Conservation (phyloP, 2,329 filamentous ascomycete species). For the Apiospora sp. region DNA sequence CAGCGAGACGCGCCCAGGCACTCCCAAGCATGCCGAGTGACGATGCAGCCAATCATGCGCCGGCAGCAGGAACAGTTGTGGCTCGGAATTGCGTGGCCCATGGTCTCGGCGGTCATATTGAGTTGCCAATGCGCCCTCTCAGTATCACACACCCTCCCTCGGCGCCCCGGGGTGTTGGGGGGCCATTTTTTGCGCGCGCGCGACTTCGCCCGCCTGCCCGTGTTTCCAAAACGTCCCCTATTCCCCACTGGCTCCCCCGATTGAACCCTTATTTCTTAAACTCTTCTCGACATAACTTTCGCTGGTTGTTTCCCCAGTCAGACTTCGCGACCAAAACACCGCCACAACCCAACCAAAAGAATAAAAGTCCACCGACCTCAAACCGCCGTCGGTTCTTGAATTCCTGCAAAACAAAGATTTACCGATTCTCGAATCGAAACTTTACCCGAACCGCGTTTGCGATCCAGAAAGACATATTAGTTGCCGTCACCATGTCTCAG, state of each 20-base stretch:
- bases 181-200: neutral
- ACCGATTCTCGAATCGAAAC: neutral
- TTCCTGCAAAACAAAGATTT: neutral
- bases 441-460: neutral
- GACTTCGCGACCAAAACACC: slow-evolving; percentile 5
- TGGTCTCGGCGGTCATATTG: slow-evolving; percentile 19
- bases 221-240: neutral
- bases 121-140: neutral
- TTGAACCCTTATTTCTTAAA: slow-evolving; percentile 9
- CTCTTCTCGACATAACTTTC: neutral
- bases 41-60: slow-evolving; percentile 10
- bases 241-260: slow-evolving; percentile 7
- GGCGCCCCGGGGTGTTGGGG: slow-evolving; percentile 2
- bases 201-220: neutral
- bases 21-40: slow-evolving; percentile 19
- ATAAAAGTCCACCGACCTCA: slow-evolving; percentile 11
- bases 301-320: neutral
- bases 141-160: slow-evolving; percentile 5
- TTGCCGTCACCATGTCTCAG: slow-evolving; percentile 12
- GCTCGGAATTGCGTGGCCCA: slow-evolving; percentile 3
- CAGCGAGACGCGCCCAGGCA: slow-evolving; percentile 12
- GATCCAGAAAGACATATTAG: neutral
- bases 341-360: slow-evolving; percentile 1
- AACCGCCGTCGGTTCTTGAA: neutral
- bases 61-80: slow-evolving; percentile 8